These are phyloP conservation scores for Murraya paniculata DNA, from an alignment of 345 rosid species.

Conservation along the genomic window DNA sequence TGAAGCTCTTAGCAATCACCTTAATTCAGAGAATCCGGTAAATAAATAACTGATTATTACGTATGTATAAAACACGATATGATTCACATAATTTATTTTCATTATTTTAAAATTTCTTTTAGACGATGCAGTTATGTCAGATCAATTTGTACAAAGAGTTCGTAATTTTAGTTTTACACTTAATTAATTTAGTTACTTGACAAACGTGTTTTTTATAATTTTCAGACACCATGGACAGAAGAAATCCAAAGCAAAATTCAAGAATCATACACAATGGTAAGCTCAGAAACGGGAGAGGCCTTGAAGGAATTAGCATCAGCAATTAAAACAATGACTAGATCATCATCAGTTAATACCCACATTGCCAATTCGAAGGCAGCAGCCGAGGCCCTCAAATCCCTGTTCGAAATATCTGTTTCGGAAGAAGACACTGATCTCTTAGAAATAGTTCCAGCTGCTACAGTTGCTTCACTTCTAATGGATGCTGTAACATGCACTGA, in stretches of 20 bases:
- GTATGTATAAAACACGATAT: too few species aligned
- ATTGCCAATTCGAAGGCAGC: constrained; percentile 26
- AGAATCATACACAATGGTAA: constrained; percentile 24
- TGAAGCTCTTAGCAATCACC: constrained; percentile 34
- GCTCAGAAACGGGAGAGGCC: constrained; percentile 31
- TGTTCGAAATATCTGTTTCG: constrained; percentile 10
- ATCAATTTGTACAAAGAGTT: too few species aligned
- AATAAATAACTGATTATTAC: not conserved
- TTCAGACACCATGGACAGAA: not conserved
- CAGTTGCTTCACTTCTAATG: constrained; percentile 32
- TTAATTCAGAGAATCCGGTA: constrained; percentile 21
- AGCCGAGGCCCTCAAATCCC: constrained; percentile 11
- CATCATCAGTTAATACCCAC: constrained; percentile 12
- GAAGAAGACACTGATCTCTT: constrained; percentile 16
- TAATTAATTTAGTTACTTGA: not conserved
- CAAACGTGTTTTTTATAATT: not conserved
- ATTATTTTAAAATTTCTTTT: too few species aligned
- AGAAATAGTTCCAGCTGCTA: constrained; percentile 11
- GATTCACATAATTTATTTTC: too few species aligned
- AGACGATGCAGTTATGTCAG: too few species aligned
- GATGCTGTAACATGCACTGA: constrained; percentile 31
- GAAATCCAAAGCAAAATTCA: constrained; percentile 25
- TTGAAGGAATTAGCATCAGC: constrained; percentile 32
- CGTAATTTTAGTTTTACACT: too few species aligned
- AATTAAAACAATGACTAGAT: constrained; percentile 17